Evolutionary conservation across 2,329 filamentous ascomycete genomes (phyloP), one percentile per base, ranked within the genome.

Genomic region (Trichoderma afroharzianum): DNA sequence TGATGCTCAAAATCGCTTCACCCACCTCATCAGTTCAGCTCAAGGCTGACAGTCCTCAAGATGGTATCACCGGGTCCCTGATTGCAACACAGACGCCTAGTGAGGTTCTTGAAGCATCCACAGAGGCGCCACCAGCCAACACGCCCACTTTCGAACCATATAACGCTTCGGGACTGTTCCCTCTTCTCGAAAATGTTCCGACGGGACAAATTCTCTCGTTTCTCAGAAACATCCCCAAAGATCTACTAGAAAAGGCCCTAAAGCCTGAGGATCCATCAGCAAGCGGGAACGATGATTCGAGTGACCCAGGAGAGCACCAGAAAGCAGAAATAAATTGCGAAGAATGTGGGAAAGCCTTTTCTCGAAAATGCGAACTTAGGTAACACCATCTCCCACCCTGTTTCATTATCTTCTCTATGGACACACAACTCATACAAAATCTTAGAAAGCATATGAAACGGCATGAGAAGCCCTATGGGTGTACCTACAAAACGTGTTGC

Each of bases 381-480:
- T 90, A 82, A 72, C 84, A 74, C 33, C 63, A 21, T 47, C 12
- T 30, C 6, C 0, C 33, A 26, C 33, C 33, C 18, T 33, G 0
- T 15, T 24, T 26, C 6, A 21, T 24, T 18, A 6, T n/a, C 4
- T 3, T n/a, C 15, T 11, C 6, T 24, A 4, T 11, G 24, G 26
- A 47, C 64, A 3, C 21, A 5, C 3, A 21, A 21, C 39, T 57
- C 9, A 67, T 39, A 33, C 33, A 15, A 6, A 15, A 33, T 36
- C 18, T 9, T 71, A 95, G 93, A 74, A 98, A 98, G 80, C 95
- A 97, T 79, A 84, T 88, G 79, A 95, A 94, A 78, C 89, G 94
- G 1, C 95, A 98, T 79, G 86, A 88, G 8, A 90, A 90, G 74
- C 95, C 94, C 0, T 97, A 95, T 74, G 90, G 90, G 14, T 98